A percentile compares a stretch with the other conserved stretches of the same genome.
These are phyloP conservation scores for Aspergillus jensenii DNA, from an alignment of 2,329 filamentous ascomycete species.

Conservation along the genomic window DNA sequence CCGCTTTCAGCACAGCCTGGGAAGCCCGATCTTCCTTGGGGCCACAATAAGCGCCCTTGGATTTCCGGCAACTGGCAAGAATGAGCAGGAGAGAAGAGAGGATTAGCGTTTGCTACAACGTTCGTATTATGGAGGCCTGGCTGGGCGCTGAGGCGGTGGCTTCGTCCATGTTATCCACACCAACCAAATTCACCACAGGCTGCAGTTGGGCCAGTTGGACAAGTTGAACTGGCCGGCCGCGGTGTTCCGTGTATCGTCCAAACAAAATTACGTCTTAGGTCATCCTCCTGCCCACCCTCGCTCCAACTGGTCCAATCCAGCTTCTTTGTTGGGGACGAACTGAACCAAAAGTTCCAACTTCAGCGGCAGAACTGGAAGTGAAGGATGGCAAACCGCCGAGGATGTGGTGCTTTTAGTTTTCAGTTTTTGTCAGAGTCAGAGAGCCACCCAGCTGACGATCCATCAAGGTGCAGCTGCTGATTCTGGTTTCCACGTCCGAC, in stretches of 20 bases:
- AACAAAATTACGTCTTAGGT: conserved; percentile 15
- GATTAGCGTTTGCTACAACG: not conserved
- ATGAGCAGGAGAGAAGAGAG: not conserved
- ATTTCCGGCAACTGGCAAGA: not conserved
- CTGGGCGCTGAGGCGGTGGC: not conserved
- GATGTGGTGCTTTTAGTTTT: not conserved
- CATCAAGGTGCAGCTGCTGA: conserved; percentile 14
- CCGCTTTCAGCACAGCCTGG: conserved; percentile 4
- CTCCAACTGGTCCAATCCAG: not conserved
- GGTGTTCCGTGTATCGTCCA: conserved; percentile 22
- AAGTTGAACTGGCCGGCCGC: conserved; percentile 1
- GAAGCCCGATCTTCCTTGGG: not conserved
- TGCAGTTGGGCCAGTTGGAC: not conserved
- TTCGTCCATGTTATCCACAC: conserved; percentile 2
- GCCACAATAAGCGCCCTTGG: conserved; percentile 1
- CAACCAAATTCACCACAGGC: conserved; percentile 3
- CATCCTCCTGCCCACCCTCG: not conserved
- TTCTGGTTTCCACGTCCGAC: conserved; percentile 9
- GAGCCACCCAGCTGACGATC: conserved; percentile 14
- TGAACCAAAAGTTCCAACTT: conserved; percentile 4
- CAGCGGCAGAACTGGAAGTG: not conserved
- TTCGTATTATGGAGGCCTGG: not conserved
- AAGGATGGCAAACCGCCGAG: not conserved
- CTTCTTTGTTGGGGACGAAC: not conserved
- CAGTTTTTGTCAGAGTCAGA: not conserved